Evolutionary conservation across 495 filamentous ascomycete genomes (phyloP).

Genomic region (Penicillium dipodomyicola): DNA sequence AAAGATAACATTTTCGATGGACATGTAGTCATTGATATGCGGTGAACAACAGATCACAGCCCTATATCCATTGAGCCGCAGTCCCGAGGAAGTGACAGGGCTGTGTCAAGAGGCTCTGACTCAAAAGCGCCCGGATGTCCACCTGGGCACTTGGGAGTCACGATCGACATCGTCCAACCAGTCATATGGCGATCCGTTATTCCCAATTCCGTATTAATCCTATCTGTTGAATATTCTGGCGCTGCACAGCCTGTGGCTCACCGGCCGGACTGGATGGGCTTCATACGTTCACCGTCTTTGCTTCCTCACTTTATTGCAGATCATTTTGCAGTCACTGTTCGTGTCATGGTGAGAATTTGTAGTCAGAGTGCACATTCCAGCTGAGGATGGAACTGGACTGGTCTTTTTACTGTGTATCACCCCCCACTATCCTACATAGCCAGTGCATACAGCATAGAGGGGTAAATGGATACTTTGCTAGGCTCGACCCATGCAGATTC

Average conservation of each 20-base stretch:
- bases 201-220: neutral
- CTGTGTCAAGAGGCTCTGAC: neutral
- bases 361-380: neutral
- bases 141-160: neutral
- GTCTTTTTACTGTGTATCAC: neutral
- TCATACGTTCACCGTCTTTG: constrained; percentile 6
- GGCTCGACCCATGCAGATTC: no score
- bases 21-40: neutral
- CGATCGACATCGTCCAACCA: neutral
- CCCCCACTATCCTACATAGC: neutral
- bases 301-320: neutral
- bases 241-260: constrained; percentile 7
- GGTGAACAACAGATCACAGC: neutral
- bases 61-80: neutral
- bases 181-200: neutral
- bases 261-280: neutral
- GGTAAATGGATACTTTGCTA: neutral
- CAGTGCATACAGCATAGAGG: neutral
- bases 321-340: neutral
- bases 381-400: neutral
- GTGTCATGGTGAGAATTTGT: neutral
- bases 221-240: neutral
- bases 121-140: neutral
- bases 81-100: neutral
- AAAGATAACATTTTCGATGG: neutral